These are phyloP conservation scores for Truncatella angustata DNA, from an alignment of 2,329 filamentous ascomycete genomes.

Conservation along the genomic window DNA sequence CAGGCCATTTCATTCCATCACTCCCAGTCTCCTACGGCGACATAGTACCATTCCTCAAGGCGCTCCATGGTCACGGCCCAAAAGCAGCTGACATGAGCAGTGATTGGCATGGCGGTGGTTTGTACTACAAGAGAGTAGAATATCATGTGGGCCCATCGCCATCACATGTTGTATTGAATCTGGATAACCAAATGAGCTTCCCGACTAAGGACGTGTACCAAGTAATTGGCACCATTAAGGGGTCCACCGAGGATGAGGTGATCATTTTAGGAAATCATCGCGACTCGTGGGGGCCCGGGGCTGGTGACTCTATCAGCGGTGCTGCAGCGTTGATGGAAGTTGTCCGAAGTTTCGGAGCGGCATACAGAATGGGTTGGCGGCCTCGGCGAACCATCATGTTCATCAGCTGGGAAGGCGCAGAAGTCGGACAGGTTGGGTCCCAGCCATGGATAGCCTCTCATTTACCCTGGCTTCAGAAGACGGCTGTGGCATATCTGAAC, in stretches of 20 bases:
- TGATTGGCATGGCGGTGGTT: conserved; percentile 15
- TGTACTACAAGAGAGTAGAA: no score
- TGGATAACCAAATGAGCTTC: conserved; percentile 45
- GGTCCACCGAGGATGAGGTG: conserved; percentile 66
- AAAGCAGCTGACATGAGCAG: conserved; percentile 29
- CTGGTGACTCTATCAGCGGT: conserved; percentile 70
- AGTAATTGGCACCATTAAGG: conserved; percentile 70
- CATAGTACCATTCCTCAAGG: conserved; percentile 64
- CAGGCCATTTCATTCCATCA: no score
- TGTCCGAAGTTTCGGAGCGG: conserved; percentile 62
- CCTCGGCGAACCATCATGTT: conserved; percentile 44
- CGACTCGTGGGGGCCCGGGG: conserved; percentile 73
- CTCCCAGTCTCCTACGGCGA: conserved; percentile 71
- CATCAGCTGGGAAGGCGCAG: no score
- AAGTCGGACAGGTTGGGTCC: conserved; percentile 38
- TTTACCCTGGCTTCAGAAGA: no score
- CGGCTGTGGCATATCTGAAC: no score
- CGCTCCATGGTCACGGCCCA: conserved; percentile 64
- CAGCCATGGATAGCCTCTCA: no score
- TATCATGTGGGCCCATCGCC: conserved; percentile 14
- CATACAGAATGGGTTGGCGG: conserved; percentile 66
- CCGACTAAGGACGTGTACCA: conserved; percentile 36
- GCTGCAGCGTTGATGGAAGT: conserved; percentile 69
- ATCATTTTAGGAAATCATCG: conserved; percentile 71
- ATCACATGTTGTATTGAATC: conserved; percentile 51